These are phyloP conservation scores for Monosporascus sp. DNA, from an alignment of 2,329 filamentous ascomycete genomes.

Conservation along the genomic window DNA sequence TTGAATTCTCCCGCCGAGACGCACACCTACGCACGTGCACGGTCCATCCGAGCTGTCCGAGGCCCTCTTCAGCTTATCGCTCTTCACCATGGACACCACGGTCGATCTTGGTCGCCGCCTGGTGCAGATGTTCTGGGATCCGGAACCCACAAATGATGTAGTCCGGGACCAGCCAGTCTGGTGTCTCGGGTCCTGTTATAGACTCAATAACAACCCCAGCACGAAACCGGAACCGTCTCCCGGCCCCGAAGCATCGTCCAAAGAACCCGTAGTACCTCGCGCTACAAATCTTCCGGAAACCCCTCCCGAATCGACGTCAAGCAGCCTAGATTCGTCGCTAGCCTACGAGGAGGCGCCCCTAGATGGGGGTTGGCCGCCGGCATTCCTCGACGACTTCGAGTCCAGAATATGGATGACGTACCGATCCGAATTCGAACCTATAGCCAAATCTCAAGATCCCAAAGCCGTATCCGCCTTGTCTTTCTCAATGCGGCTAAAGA, in stretches of 20 bases:
- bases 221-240: slow-evolving; percentile 11
- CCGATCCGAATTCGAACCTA: slow-evolving; percentile 76
- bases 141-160: slow-evolving; percentile 76
- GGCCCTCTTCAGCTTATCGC: background rate
- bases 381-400: slow-evolving; percentile 89
- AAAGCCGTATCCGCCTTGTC: slow-evolving; percentile 69
- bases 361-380: slow-evolving; percentile 68
- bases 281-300: slow-evolving; percentile 34
- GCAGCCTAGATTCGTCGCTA: slow-evolving; percentile 48
- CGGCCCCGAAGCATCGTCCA: slow-evolving; percentile 9
- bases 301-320: slow-evolving; percentile 43
- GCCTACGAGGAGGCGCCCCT: slow-evolving; percentile 41
- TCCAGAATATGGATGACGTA: slow-evolving; percentile 96
- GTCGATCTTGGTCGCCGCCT: slow-evolving; percentile 76
- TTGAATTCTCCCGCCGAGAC: background rate
- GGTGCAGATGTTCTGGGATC: slow-evolving; percentile 89
- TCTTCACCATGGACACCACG: slow-evolving; percentile 33
- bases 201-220: slow-evolving; percentile 29
- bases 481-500: slow-evolving; percentile 78
- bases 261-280: slow-evolving; percentile 10
- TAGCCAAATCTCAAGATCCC: slow-evolving; percentile 72
- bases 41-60: background rate
- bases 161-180: slow-evolving; percentile 67
- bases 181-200: slow-evolving; percentile 64
- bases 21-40: background rate